These are phyloP conservation scores for Penicillium cinerascens DNA, from an alignment of 495 filamentous ascomycete species.

Conservation along the genomic window DNA sequence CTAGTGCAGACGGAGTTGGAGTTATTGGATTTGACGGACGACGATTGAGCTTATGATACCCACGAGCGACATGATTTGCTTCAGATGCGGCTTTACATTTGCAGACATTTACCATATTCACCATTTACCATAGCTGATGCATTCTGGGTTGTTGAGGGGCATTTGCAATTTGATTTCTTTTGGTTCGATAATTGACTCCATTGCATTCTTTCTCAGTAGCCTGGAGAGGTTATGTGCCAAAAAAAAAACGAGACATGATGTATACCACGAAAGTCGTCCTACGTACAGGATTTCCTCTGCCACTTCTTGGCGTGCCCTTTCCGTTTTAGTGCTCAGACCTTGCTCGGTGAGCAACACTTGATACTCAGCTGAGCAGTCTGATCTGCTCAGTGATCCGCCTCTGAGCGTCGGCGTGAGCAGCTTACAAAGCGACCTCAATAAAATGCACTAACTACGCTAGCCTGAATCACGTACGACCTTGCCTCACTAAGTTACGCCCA, in stretches of 20 bases:
- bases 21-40: constrained; percentile 70
- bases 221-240: not conserved
- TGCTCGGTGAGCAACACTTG: not conserved
- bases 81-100: constrained; percentile 10
- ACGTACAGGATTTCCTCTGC: constrained; percentile 14
- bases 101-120: constrained; percentile 5
- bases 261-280: not conserved
- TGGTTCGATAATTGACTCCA: constrained; percentile 1
- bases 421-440: not conserved
- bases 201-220: not conserved
- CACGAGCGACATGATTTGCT: constrained; percentile 16
- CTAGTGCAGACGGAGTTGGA: constrained; percentile 79
- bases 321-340: constrained; percentile 9
- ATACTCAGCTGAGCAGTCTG: not conserved
- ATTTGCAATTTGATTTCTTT: not conserved
- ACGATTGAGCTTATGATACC: constrained; percentile 45
- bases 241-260: no score
- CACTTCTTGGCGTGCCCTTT: constrained; percentile 13
- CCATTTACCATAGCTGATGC: constrained; percentile 6
- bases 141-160: constrained; percentile 11
- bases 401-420: no score
- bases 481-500: no score
- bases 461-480: not conserved
- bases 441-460: not conserved
- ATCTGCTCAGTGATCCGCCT: not conserved